Evolutionary conservation across 371 early-diverging fungal species (phyloP), one percentile per base, ranked within the genome.

Genomic region (Mortierella sp.): DNA sequence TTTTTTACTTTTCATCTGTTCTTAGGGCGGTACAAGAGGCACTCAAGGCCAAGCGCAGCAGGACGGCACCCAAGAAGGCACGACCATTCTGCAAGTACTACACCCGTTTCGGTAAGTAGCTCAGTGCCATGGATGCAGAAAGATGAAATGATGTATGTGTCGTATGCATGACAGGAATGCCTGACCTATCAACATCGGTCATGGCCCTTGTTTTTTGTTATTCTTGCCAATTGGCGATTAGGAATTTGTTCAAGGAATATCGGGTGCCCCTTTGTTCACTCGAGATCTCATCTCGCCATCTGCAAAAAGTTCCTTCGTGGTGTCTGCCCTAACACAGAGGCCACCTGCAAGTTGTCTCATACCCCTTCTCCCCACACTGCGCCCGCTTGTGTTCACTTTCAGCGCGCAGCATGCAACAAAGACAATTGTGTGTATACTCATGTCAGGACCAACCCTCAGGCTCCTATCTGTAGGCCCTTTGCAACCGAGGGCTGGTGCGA

Each of bases 401-500:
- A 93, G 71, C 88, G 88, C 11, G 89, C 88, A 7, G 81, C 81
- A 1, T 93, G 93, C 74, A 89, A 75, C 0, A 91, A 90, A 43
- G 89, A 89, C 10, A 72, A 82, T 27, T 93, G 93, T 75, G 72
- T 88, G 29, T 93, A 89, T 72, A 83, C 88, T 1, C 93, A 93
- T 81, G 91, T 93, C 43, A 87, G 87, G 71, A 88, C 90, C 41
- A 90, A 90, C 46, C 87, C 88, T 0, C 89, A 91, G 75, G 92
- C 93, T 2, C 89, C 91, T 14, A 90, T 93, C 2, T 93, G 93
- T 70, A 88, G 87, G 43, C 87, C 90, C 11, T 93, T 93, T 85
- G 91, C 91, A 1, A 89, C 89, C 65, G 90, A 91, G 77, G 93
- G 93, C 16, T 93, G 90, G 83, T 93, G 93, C 75, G 81, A 89